A percentile compares a stretch with the other conserved stretches of the same genome.
Evolutionary conservation across 768 basidiomycete species (phyloP).

Genomic region (Chalciporus chontae): DNA sequence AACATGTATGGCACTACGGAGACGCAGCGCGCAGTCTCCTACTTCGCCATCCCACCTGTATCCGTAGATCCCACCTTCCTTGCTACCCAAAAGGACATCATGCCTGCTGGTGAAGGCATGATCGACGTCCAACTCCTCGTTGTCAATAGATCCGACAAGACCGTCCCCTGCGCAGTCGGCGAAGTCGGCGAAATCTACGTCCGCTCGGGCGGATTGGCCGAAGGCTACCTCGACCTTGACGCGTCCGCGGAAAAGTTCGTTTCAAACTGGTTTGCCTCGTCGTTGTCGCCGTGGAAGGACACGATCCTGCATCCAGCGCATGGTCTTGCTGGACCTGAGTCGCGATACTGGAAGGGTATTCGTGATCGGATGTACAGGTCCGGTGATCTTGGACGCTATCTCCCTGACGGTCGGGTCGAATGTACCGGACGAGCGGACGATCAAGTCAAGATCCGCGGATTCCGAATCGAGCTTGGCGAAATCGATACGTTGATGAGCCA

Average conservation of each 20-base stretch:
- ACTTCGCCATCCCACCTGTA: constrained; percentile 88
- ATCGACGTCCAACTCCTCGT: constrained; percentile 95
- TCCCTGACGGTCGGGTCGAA: constrained; percentile 89
- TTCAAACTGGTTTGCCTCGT: constrained; percentile 79
- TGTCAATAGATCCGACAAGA: constrained; percentile 85
- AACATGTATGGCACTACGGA: constrained; percentile 99
- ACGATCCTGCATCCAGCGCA: constrained; percentile 61
- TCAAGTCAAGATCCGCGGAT: constrained; percentile 98
- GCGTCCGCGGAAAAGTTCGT: constrained; percentile 93
- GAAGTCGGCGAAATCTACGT: constrained; percentile 99
- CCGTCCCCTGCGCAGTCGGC: constrained; percentile 85
- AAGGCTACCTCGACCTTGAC: constrained; percentile 85
- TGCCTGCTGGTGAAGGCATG: constrained; percentile 98
- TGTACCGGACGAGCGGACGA: constrained; percentile 97
- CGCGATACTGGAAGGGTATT: constrained; percentile 88
- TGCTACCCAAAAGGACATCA: constrained; percentile 92
- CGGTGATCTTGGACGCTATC: constrained; percentile 93
- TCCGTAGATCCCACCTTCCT: constrained; percentile 86
- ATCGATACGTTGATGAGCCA: constrained; percentile 95
- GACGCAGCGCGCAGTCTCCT: constrained; percentile 97
- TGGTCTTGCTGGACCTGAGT: constrained; percentile 64
- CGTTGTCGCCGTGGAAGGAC: constrained; percentile 54
- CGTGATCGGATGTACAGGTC: constrained; percentile 97
- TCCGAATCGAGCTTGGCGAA: constrained; percentile 97
- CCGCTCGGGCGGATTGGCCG: constrained; percentile 90